phyloP scores from a whole-genome alignment of 2,329 filamentous ascomycete species.

The Didymella exigua region DNA sequence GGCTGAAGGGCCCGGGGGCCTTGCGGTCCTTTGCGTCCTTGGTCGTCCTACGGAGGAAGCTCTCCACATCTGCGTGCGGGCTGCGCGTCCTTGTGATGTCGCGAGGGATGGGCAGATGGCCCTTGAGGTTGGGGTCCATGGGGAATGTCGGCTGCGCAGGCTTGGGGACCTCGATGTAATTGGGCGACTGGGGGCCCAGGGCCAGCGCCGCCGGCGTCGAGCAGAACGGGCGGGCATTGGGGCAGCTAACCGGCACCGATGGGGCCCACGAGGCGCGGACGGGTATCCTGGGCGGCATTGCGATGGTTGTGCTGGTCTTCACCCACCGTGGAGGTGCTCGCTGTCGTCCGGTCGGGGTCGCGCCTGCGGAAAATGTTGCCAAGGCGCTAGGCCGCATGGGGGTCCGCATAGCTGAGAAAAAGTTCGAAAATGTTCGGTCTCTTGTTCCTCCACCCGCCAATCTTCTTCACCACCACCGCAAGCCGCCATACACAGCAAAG shows the following conservation, averaged over 20 bases:
- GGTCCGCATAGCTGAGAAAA: conserved; percentile 25
- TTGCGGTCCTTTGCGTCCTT: conserved; percentile 56
- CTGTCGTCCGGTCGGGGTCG: not conserved
- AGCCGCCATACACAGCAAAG: not conserved
- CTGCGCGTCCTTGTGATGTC: conserved; percentile 68
- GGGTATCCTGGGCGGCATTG: conserved; percentile 51
- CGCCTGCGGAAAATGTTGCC: conserved; percentile 31
- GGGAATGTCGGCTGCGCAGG: conserved; percentile 71
- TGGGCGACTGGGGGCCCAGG: conserved; percentile 83
- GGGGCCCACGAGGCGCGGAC: conserved; percentile 45
- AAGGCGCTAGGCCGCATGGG: conserved; percentile 22
- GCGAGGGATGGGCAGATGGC: conserved; percentile 81
- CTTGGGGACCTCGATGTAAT: conserved; percentile 81
- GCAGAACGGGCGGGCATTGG: conserved; percentile 45
- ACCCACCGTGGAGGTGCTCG: conserved; percentile 5
- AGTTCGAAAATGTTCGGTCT: conserved; percentile 21
- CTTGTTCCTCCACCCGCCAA: conserved; percentile 21
- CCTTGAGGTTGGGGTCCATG: conserved; percentile 64
- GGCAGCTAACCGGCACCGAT: conserved; percentile 18
- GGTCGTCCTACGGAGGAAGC: conserved; percentile 67
- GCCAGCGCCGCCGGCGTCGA: conserved; percentile 53
- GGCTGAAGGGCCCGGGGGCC: conserved; percentile 43
- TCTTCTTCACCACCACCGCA: conserved; percentile 13
- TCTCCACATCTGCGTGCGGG: conserved; percentile 58
- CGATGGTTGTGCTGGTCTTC: conserved; percentile 15